These are phyloP conservation scores for Trichoderma reesei DNA, from an alignment of 495 filamentous ascomycete genomes.

Conservation along the genomic window DNA sequence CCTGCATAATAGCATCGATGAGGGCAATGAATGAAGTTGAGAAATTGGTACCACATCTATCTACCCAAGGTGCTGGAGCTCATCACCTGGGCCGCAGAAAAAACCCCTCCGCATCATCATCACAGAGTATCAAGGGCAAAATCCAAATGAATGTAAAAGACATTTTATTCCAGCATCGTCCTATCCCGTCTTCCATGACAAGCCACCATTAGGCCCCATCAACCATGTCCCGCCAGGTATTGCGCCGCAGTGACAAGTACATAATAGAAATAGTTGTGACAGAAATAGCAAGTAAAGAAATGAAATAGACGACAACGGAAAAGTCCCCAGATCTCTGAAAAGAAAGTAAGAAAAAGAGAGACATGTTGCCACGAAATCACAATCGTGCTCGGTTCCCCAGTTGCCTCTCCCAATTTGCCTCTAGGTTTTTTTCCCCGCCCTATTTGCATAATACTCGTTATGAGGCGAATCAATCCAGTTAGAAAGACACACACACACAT, in stretches of 20 bases:
- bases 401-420: background rate
- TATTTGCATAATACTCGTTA: slow-evolving; percentile 2
- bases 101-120: too few relatives aligned
- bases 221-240: background rate
- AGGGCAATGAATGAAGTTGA: too few relatives aligned
- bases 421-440: background rate
- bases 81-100: too few relatives aligned
- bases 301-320: background rate
- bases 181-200: background rate
- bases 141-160: background rate
- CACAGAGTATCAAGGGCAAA: too few relatives aligned
- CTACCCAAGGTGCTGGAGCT: too few relatives aligned
- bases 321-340: background rate
- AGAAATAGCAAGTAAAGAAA: background rate
- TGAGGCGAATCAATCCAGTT: background rate
- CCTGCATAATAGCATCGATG: too few relatives aligned
- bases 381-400: background rate
- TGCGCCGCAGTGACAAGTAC: background rate
- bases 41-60: too few relatives aligned
- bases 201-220: background rate
- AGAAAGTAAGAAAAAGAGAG: background rate
- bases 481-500: background rate
- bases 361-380: background rate
- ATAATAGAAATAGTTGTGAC: background rate
- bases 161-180: background rate